Percentiles rank a stretch among this genome's conserved stretches.
Evolutionary conservation across 495 filamentous ascomycete genomes (phyloP).

Genomic region (Diplogelasinospora grovesii): DNA sequence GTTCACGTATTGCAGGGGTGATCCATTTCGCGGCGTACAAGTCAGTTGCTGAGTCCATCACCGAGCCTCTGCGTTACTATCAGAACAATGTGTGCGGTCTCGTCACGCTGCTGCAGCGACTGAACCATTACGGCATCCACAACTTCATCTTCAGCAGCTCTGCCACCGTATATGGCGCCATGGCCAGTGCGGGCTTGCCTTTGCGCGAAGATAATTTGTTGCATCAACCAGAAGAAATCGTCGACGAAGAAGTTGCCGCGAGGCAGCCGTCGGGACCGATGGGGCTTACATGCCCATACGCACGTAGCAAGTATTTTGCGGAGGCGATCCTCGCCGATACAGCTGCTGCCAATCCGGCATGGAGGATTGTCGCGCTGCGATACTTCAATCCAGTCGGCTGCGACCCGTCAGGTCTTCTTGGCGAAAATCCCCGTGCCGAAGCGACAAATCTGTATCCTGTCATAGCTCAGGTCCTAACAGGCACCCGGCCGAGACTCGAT

Average conservation of each 20-base stretch:
- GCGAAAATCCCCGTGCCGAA: conserved; percentile 55
- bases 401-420: conserved; percentile 56
- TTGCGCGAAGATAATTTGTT: conserved; percentile 55
- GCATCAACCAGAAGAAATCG: conserved; percentile 49
- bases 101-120: conserved; percentile 49
- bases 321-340: conserved; percentile 60
- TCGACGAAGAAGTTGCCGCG: conserved; percentile 37
- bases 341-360: conserved; percentile 50
- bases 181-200: conserved; percentile 46
- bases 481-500: conserved; percentile 43
- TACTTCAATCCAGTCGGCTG: conserved; percentile 67
- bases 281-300: conserved; percentile 59
- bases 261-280: conserved; percentile 22
- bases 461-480: conserved; percentile 53
- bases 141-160: conserved; percentile 63
- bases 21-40: conserved; percentile 55
- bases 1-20: conserved; percentile 50
- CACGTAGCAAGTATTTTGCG: conserved; percentile 60
- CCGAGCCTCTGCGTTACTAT: conserved; percentile 54
- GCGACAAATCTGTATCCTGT: conserved; percentile 61
- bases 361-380: conserved; percentile 55
- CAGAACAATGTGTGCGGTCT: conserved; percentile 59
- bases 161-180: conserved; percentile 54
- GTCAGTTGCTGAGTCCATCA: conserved; percentile 33
- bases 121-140: conserved; percentile 54